A percentile compares a stretch with the other conserved stretches of the same genome.
Evolutionary conservation across 768 basidiomycete species (phyloP).

Genomic region (Baorangia bicolor): DNA sequence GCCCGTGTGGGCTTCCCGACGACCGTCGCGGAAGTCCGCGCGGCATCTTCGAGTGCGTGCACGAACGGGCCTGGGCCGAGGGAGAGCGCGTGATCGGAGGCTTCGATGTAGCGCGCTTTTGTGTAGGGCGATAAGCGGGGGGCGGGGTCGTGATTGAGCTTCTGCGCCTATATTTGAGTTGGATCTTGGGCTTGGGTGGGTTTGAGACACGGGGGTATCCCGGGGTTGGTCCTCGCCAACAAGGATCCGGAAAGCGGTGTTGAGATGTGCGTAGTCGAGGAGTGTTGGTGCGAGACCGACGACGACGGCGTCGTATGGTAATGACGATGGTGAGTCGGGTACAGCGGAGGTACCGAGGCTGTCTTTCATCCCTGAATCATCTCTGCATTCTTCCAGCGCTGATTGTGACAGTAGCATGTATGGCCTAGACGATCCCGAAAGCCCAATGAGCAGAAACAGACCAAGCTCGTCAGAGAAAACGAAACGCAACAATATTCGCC

Average conservation of each 20-base stretch:
- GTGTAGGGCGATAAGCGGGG: conserved; percentile 58
- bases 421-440: conserved; percentile 33
- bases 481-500: background rate
- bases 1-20: conserved; percentile 62
- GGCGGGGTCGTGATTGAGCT: no score
- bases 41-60: conserved; percentile 56
- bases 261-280: conserved; percentile 55
- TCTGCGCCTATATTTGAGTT: background rate
- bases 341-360: no score
- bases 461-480: background rate
- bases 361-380: no score
- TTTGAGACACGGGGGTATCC: background rate
- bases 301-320: conserved; percentile 55
- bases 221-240: conserved; percentile 36
- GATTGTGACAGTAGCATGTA: no score
- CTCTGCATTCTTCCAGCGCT: no score
- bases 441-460: no score
- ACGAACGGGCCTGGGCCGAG: conserved; percentile 74
- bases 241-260: conserved; percentile 65
- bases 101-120: conserved; percentile 51
- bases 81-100: conserved; percentile 47
- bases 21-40: no score
- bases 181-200: background rate
- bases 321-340: background rate
- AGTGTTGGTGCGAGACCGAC: conserved; percentile 54